Evolutionary conservation across 257 asterid genomes (phyloP), one percentile per base, ranked within the genome.

Genomic region (Striga asiatica): DNA sequence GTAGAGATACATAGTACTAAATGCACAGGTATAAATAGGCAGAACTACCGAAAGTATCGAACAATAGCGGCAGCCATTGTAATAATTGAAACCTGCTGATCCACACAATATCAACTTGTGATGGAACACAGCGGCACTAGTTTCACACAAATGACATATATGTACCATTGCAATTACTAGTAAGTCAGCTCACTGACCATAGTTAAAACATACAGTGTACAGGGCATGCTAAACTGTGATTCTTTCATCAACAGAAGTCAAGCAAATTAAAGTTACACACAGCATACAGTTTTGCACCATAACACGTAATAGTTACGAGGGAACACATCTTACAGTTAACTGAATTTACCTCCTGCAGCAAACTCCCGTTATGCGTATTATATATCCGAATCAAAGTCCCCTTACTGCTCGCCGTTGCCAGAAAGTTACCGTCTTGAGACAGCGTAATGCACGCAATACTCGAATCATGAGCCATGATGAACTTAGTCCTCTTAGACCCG

Each of bases 361-460:
- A 70, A 48, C 76, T 76, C 49, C 94, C 94, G 61, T 83, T 87
- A 21, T 74, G 64, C 59, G 69, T 74, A 51, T 83, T 81, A 52
- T 66, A 81, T 23, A 83, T 66, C 43, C 86, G 61, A 10, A 85
- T 72, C 46, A 82, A 60, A 6, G 94, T 83, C 56, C 94, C 89
- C 68, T 83, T 83, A 56, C 78, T 77, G 66, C 93, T 82, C 0
- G 86, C 76, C 2, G 95, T 81, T 9, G 94, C 87, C 34, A 83
- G 71, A 59, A 83, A 66, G 47, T 74, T 76, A 54, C 89, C 94
- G 50, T 81, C 87, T 61, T 76, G 78, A 9, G 84, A 78, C 6
- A 85, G 74, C 0, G 93, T 68, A 29, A 82, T 71, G 81, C 12
- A 74, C 0, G 78, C 78, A 4, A 81, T 54, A 23, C 50, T 43